Percentiles rank a stretch among this genome's conserved stretches.
These are phyloP conservation scores for Beta lomatogona DNA, from an alignment of 179 eudicot genomes.

Conservation along the genomic window DNA sequence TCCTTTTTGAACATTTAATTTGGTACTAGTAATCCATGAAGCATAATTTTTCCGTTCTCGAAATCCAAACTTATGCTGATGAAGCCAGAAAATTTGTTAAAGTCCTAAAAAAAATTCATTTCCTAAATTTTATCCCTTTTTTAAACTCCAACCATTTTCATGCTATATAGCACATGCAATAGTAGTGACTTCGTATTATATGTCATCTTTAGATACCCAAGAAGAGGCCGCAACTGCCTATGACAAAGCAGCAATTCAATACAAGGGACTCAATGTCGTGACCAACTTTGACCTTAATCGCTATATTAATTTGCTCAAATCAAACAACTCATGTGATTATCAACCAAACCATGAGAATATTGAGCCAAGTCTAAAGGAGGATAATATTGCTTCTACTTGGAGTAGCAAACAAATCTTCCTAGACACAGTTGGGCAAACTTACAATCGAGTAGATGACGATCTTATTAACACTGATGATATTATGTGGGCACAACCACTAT, in stretches of 20 bases:
- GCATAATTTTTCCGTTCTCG: too few relatives aligned
- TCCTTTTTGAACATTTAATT: too few relatives aligned
- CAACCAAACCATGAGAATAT: neutral
- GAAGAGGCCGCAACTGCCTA: constrained; percentile 86
- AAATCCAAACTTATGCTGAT: too few relatives aligned
- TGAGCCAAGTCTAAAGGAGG: neutral
- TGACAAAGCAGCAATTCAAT: constrained; percentile 76
- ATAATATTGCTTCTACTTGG: neutral
- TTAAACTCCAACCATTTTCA: too few relatives aligned
- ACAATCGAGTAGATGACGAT: constrained; percentile 6
- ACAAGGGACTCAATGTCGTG: constrained; percentile 74
- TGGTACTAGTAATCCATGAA: too few relatives aligned
- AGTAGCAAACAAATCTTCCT: too few relatives aligned
- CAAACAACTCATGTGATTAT: constrained; percentile 20
- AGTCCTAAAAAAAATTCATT: too few relatives aligned
- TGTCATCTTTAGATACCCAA: constrained; percentile 54
- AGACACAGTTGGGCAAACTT: neutral
- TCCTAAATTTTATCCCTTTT: too few relatives aligned
- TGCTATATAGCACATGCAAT: too few relatives aligned
- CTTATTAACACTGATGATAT: constrained; percentile 17
- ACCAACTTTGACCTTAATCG: constrained; percentile 83
- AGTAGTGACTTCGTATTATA: too few relatives aligned
- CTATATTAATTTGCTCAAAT: constrained; percentile 51
- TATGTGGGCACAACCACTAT: neutral
- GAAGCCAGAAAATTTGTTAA: too few relatives aligned